Percentiles rank a stretch among this genome's conserved stretches.
These are phyloP conservation scores for Pseudogymnoascus sp. DNA, from an alignment of 2,329 filamentous ascomycete species.

Conservation along the genomic window DNA sequence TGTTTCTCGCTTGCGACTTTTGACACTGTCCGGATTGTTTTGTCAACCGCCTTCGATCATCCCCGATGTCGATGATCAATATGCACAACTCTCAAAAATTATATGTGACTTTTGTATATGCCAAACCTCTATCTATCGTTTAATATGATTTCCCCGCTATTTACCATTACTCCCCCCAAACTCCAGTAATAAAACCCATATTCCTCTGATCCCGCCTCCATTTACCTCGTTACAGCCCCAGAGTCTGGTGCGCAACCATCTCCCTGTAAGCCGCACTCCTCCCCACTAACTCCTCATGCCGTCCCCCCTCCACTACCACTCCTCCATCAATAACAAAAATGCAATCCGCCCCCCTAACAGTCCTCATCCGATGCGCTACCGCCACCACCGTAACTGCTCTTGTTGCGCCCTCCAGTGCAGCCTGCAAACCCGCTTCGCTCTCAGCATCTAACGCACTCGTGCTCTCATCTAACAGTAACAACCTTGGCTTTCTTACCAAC, in stretches of 20 bases:
- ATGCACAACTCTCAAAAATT: background rate
- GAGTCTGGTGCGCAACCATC: conserved; percentile 21
- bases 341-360: conserved; percentile 47
- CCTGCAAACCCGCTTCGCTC: conserved; percentile 56
- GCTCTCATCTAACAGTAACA: conserved; percentile 75
- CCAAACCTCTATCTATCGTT: background rate
- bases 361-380: conserved; percentile 51
- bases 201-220: background rate
- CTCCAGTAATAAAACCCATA: background rate
- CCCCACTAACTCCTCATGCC: conserved; percentile 47
- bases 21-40: too few species aligned
- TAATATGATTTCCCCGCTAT: background rate
- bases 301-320: conserved; percentile 44
- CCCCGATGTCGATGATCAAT: background rate
- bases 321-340: conserved; percentile 52
- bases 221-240: conserved; percentile 11
- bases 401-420: conserved; percentile 53
- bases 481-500: conserved; percentile 60
- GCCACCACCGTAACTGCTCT: conserved; percentile 48
- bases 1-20: too few species aligned
- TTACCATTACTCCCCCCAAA: background rate
- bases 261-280: conserved; percentile 39
- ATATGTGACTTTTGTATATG: background rate
- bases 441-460: conserved; percentile 70
- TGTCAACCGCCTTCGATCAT: too few species aligned